Evolutionary conservation across 2,329 filamentous ascomycete genomes (phyloP).

Genomic region (Curvularia sp.): DNA sequence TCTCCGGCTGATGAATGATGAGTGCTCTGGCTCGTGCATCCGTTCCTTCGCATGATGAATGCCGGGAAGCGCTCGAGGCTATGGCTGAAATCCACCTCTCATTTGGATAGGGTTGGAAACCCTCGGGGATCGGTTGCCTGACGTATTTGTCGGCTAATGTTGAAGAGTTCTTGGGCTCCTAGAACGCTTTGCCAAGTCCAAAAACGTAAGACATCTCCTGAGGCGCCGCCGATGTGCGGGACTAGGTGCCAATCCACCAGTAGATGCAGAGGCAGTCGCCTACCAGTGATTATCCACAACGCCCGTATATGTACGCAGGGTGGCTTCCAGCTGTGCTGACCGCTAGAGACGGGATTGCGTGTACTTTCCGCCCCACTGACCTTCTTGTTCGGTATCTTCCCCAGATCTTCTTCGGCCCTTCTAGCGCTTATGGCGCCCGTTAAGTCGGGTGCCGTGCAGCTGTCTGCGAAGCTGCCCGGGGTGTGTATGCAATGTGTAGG

Average conservation of each 20-base stretch:
- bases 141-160: slow-evolving; percentile 10
- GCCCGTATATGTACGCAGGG: slow-evolving; percentile 18
- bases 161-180: not conserved
- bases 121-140: slow-evolving; percentile 4
- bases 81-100: slow-evolving; percentile 10
- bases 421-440: slow-evolving; percentile 29
- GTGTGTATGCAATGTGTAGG: slow-evolving; percentile 14
- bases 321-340: slow-evolving; percentile 25
- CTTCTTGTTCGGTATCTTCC: slow-evolving; percentile 17
- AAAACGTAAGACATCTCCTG: slow-evolving; percentile 8
- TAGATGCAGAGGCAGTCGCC: not conserved
- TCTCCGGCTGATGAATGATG: slow-evolving; percentile 19
- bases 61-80: slow-evolving; percentile 7
- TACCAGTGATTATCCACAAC: slow-evolving; percentile 5
- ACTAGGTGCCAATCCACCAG: slow-evolving; percentile 16
- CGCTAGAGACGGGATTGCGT: slow-evolving; percentile 13
- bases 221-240: slow-evolving; percentile 9
- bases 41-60: slow-evolving; percentile 8
- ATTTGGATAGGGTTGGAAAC: slow-evolving; percentile 10
- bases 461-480: slow-evolving; percentile 14
- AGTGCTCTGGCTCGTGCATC: slow-evolving; percentile 9
- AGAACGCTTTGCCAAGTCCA: not conserved
- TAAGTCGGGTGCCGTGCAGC: slow-evolving; percentile 24
- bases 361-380: slow-evolving; percentile 18
- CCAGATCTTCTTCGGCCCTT: slow-evolving; percentile 28